Evolutionary conservation across 176 grass and related monocot genomes (phyloP).

Genomic region (Thalia dealbata): DNA sequence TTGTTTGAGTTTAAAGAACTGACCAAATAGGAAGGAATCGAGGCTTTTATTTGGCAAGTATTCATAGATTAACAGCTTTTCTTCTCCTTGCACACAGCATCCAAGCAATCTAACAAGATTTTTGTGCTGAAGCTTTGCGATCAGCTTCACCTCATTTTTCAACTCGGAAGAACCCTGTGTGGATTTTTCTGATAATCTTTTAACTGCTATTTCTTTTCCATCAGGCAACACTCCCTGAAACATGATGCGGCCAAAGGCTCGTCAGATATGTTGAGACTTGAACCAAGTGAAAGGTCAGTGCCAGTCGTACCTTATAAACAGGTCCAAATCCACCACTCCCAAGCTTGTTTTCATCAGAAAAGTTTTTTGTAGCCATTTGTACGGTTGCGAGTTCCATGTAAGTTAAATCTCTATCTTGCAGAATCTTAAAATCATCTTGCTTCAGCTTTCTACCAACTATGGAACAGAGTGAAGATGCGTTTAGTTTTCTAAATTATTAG

Average conservation of each 20-base stretch:
- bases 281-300: background rate
- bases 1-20: background rate
- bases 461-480: background rate
- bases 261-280: background rate
- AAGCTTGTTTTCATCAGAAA: constrained; percentile 8
- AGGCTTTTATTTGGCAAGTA: constrained; percentile 17
- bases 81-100: constrained; percentile 16
- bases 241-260: background rate
- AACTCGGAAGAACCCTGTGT: constrained; percentile 6
- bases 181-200: constrained; percentile 17
- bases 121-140: constrained; percentile 18
- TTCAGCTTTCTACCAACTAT: background rate
- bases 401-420: background rate
- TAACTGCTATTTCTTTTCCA: constrained; percentile 9
- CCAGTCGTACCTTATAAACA: constrained; percentile 20
- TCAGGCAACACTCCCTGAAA: constrained; percentile 7
- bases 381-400: constrained; percentile 5
- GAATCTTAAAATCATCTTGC: background rate
- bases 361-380: constrained; percentile 7
- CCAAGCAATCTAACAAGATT: constrained; percentile 21
- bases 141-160: constrained; percentile 18
- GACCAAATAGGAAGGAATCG: constrained; percentile 9
- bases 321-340: constrained; percentile 19
- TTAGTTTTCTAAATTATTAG: background rate
- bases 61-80: constrained; percentile 18